Percentiles rank a stretch among this genome's conserved stretches.
Evolutionary conservation across 495 filamentous ascomycete genomes (phyloP).

Genomic region (Aspergillus sclerotiicarbonarius): DNA sequence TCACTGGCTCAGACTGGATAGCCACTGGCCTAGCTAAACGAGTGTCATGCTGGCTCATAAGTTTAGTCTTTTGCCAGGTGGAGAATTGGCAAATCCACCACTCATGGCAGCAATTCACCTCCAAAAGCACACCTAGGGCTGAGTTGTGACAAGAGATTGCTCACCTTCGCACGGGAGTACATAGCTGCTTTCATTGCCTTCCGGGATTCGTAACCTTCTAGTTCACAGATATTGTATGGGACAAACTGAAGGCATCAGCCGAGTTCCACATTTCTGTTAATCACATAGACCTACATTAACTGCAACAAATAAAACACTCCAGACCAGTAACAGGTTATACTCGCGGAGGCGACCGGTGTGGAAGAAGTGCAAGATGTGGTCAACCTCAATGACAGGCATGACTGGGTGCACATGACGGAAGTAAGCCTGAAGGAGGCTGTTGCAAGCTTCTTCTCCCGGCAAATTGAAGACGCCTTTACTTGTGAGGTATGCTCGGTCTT

Average conservation of each 20-base stretch:
- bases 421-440: constrained; percentile 30
- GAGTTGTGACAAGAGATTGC: not conserved
- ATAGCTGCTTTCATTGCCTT: constrained; percentile 40
- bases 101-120: too few species aligned
- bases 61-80: too few species aligned
- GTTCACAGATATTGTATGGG: constrained; percentile 21
- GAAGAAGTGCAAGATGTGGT: constrained; percentile 26
- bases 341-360: constrained; percentile 22
- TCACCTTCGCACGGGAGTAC: constrained; percentile 38
- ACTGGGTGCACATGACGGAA: constrained; percentile 41
- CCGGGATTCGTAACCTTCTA: constrained; percentile 32
- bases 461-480: constrained; percentile 32
- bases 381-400: constrained; percentile 37
- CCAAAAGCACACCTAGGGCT: too few species aligned
- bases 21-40: too few species aligned
- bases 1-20: too few species aligned
- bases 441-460: constrained; percentile 22
- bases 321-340: constrained; percentile 36
- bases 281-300: constrained; percentile 26
- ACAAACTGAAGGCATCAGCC: constrained; percentile 23
- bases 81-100: too few species aligned
- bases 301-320: constrained; percentile 43
- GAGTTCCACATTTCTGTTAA: not conserved
- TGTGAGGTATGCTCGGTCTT: constrained; percentile 28
- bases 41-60: too few species aligned